A percentile compares a stretch with the other conserved stretches of the same genome.
These are phyloP conservation scores for Drosera spatulata DNA, from an alignment of 179 eudicot species.

Conservation along the genomic window DNA sequence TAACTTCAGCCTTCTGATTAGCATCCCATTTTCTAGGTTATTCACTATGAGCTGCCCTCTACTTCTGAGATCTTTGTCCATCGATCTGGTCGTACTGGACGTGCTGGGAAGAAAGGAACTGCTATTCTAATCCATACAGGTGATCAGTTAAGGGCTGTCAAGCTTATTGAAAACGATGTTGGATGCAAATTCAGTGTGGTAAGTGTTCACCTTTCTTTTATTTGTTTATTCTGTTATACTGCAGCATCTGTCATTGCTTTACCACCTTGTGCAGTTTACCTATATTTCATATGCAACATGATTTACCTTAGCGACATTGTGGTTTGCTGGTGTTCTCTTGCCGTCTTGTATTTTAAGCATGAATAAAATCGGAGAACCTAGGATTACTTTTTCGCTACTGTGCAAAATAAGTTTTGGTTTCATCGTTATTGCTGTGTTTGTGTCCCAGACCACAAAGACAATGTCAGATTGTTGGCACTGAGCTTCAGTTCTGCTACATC, in stretches of 20 bases:
- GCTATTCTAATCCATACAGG: slow-evolving; percentile 57
- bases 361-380: too few relatives aligned
- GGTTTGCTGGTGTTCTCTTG: too few relatives aligned
- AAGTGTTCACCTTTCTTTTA: slow-evolving; percentile 5
- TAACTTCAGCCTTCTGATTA: background rate
- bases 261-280: background rate
- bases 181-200: slow-evolving; percentile 66
- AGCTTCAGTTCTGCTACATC: too few relatives aligned
- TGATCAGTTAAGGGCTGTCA: slow-evolving; percentile 42
- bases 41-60: slow-evolving; percentile 78
- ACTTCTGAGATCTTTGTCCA: slow-evolving; percentile 83
- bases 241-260: background rate
- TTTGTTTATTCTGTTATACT: background rate
- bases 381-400: too few relatives aligned
- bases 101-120: slow-evolving; percentile 91
- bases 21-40: slow-evolving; percentile 28
- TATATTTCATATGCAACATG: too few relatives aligned
- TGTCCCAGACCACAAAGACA: too few relatives aligned
- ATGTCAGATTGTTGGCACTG: too few relatives aligned
- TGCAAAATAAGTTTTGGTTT: too few relatives aligned
- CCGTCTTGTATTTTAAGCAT: too few relatives aligned
- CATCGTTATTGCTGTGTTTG: too few relatives aligned
- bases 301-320: too few relatives aligned
- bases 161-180: slow-evolving; percentile 60
- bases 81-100: slow-evolving; percentile 93